These are phyloP conservation scores for Hygrophoropsis aurantiaca DNA, from an alignment of 768 basidiomycete genomes.

Conservation along the genomic window DNA sequence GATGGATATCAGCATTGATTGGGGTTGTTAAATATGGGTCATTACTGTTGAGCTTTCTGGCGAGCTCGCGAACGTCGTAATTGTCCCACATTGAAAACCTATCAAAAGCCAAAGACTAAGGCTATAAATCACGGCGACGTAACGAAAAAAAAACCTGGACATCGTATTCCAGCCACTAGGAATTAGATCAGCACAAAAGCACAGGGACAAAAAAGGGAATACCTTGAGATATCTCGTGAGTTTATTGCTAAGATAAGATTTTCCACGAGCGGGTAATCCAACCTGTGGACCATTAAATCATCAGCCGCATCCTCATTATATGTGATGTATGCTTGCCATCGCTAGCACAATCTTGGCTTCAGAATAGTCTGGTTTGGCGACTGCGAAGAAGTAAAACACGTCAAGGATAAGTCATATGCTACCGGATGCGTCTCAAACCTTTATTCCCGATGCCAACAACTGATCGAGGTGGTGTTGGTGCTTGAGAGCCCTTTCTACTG, in stretches of 20 bases:
- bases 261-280: conserved; percentile 95
- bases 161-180: conserved; percentile 97
- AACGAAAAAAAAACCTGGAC: conserved; percentile 62
- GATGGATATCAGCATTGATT: conserved; percentile 1
- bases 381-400: conserved; percentile 35
- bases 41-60: conserved; percentile 72
- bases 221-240: conserved; percentile 95
- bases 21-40: background rate
- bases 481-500: conserved; percentile 69
- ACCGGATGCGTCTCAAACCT: conserved; percentile 44
- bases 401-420: conserved; percentile 3
- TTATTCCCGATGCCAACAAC: conserved; percentile 90
- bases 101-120: conserved; percentile 3
- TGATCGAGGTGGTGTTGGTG: conserved; percentile 76
- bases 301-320: background rate
- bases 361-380: conserved; percentile 96
- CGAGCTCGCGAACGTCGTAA: conserved; percentile 83
- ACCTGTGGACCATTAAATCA: conserved; percentile 50
- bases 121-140: background rate
- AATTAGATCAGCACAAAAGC: conserved; percentile 13
- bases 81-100: conserved; percentile 99
- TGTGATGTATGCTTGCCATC: conserved; percentile 58
- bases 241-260: conserved; percentile 98
- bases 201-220: too few relatives aligned
- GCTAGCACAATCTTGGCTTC: conserved; percentile 98